Base-by-base conservation (phyloP, 1,284 basidiomycete species). In the Heterobasidion irregulare region DNA sequence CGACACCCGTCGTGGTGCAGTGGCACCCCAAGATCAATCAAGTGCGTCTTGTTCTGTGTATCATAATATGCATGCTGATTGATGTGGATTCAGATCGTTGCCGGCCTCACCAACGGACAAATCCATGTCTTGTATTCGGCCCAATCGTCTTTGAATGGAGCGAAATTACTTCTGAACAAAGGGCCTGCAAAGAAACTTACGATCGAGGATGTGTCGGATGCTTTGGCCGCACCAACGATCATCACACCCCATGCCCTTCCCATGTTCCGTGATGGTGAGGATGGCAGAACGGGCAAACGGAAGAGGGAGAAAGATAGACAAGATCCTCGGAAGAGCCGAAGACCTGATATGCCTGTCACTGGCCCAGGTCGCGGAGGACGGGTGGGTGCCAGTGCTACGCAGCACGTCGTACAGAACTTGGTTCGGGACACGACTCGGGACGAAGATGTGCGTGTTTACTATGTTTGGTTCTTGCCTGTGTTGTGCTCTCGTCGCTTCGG, bases 1-100 rank as follows among this genome's bases (percentile, higher is more conserved):
- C 84, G 33, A 92, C 88, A 33, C 93, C 95, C 6, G 89, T 98
- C 55, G 89, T 86, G 63, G 89, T 97, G 1, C 72, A 82, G 34
- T 98, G 94, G 94, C 95, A 97, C 72, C 84, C 92, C n/a, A 91
- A 92, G 70, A 97, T 98, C 74, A 98, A 98, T 73, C 95, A 98
- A 79, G 90, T 89, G 61, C 61, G 83, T 64, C 13, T 16, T 35
- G 38, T 13, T 44, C 35, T 52, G 12, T 33, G 41, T 8, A 46
- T 26, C 35, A 32, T 18, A 16, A 6, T 38, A 8, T 15, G 43
- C 55, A 51, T 41, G 47, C 49, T 53, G 18, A 52, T 59, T 55
- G 54, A 53, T n/a, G n/a, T 12, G 12, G 38, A 6, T 5, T 12
- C 70, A 93, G 88, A 91, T 98, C 65, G 76, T 97, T 54, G 80